Evolutionary conservation across 2,329 filamentous ascomycete genomes (phyloP).

Genomic region (Hymenoscyphus scutula): DNA sequence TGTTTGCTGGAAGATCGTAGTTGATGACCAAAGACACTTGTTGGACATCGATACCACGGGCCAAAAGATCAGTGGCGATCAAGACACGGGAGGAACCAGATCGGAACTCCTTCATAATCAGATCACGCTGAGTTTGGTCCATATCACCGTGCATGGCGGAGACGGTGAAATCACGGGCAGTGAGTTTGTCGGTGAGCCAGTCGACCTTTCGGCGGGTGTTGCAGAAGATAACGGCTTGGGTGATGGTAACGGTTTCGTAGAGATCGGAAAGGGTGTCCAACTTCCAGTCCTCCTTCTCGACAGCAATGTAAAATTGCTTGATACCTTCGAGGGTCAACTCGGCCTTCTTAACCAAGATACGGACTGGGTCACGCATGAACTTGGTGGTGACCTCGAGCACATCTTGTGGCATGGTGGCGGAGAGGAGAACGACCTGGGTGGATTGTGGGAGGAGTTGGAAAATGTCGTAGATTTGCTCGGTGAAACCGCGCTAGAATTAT

Average conservation of each 20-base stretch:
- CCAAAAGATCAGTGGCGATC: slow-evolving; percentile 97
- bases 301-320: slow-evolving; percentile 99
- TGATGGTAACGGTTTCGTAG: slow-evolving; percentile 98
- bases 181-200: slow-evolving; percentile 99
- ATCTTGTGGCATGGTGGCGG: slow-evolving; percentile 98
- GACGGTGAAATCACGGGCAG: slow-evolving; percentile 97
- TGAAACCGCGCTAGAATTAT: slow-evolving; percentile 78
- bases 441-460: slow-evolving; percentile 98
- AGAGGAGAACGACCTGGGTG: slow-evolving; percentile 97
- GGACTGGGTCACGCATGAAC: slow-evolving; percentile 99
- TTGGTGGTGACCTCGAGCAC: slow-evolving; percentile 99
- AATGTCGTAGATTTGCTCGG: slow-evolving; percentile 99
- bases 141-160: slow-evolving; percentile 99
- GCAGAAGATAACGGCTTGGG: slow-evolving; percentile 99
- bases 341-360: slow-evolving; percentile 99
- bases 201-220: slow-evolving; percentile 99
- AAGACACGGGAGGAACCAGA: slow-evolving; percentile 94
- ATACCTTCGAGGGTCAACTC: slow-evolving; percentile 99
- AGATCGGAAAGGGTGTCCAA: slow-evolving; percentile 98
- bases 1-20: slow-evolving; percentile 96
- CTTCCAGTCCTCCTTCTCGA: slow-evolving; percentile 99
- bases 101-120: slow-evolving; percentile 98
- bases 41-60: slow-evolving; percentile 97
- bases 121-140: slow-evolving; percentile 96
- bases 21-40: slow-evolving; percentile 98